Evolutionary conservation across 805 yeast genomes (phyloP).

Genomic region (Kockiozyma suomiensis): DNA sequence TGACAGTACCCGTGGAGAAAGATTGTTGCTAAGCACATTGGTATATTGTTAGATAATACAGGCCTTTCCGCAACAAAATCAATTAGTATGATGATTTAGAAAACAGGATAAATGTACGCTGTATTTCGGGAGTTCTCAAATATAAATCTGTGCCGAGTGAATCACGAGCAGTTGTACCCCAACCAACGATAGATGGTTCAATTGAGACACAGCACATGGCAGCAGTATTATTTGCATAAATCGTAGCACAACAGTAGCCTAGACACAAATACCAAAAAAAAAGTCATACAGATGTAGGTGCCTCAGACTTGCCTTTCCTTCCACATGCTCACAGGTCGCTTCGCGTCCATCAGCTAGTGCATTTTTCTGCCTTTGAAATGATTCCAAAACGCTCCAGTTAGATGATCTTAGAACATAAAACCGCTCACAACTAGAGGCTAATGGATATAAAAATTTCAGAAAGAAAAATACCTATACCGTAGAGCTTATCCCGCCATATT

Average conservation of each 20-base stretch:
- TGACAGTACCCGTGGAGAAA: too few species aligned
- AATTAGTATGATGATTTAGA: too few species aligned
- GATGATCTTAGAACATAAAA: not conserved
- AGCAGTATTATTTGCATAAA: too few species aligned
- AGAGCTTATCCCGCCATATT: not conserved
- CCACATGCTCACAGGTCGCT: conserved; percentile 7
- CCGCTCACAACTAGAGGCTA: not conserved
- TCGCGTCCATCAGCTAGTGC: not conserved
- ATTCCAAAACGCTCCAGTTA: not conserved
- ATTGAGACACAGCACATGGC: too few species aligned
- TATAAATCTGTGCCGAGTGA: too few species aligned
- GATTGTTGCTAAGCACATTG: too few species aligned
- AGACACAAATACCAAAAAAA: not conserved
- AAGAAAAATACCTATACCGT: not conserved
- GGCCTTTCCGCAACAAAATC: too few species aligned
- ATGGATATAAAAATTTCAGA: not conserved
- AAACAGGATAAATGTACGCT: too few species aligned
- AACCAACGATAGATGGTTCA: too few species aligned
- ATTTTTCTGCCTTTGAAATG: not conserved
- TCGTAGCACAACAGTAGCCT: not conserved
- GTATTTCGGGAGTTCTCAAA: too few species aligned
- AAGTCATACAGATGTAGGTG: not conserved
- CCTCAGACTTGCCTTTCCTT: conserved; percentile 36
- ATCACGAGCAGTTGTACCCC: too few species aligned
- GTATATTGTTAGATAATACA: too few species aligned